Evolutionary conservation across 1,284 basidiomycete species (phyloP).

Genomic region (Pterula multifida): DNA sequence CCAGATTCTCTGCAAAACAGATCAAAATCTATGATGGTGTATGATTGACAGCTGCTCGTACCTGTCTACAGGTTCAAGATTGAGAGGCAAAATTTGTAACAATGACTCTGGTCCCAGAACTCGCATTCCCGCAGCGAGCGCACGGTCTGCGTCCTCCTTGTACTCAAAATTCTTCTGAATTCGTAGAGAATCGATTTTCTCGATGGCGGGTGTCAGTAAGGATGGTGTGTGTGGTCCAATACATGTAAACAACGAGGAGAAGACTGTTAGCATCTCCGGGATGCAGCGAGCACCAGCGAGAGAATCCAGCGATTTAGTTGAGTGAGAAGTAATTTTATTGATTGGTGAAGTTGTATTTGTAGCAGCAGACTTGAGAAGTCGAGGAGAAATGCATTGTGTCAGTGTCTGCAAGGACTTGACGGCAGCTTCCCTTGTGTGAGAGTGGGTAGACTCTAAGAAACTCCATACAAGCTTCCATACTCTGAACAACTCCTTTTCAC

Average conservation of each 20-base stretch:
- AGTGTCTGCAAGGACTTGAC: conserved; percentile 53
- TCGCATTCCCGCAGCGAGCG: conserved; percentile 74
- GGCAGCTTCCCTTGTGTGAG: conserved; percentile 45
- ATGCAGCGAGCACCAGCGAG: conserved; percentile 58
- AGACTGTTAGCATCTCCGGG: conserved; percentile 58
- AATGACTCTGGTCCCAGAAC: conserved; percentile 80
- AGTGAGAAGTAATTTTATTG: conserved; percentile 48
- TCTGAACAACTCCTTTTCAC: conserved; percentile 41
- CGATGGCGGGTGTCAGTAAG: conserved; percentile 66
- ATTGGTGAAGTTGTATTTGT: conserved; percentile 44
- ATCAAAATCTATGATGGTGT: conserved; percentile 4
- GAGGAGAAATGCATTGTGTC: conserved; percentile 57
- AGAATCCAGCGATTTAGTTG: conserved; percentile 56
- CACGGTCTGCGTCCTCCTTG: conserved; percentile 80
- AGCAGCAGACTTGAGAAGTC: conserved; percentile 43
- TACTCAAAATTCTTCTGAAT: conserved; percentile 79
- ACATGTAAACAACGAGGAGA: conserved; percentile 39
- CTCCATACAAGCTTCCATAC: conserved; percentile 74
- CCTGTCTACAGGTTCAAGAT: conserved; percentile 73
- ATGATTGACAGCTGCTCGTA: conserved; percentile 23
- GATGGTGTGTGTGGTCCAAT: conserved; percentile 46
- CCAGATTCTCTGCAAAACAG: conserved; percentile 38
- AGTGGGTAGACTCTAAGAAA: conserved; percentile 55
- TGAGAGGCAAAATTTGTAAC: conserved; percentile 71
- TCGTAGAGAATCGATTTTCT: conserved; percentile 66